Conservation (phyloP, 805 yeast genomes). For the Teunomyces panamensis region DNA sequence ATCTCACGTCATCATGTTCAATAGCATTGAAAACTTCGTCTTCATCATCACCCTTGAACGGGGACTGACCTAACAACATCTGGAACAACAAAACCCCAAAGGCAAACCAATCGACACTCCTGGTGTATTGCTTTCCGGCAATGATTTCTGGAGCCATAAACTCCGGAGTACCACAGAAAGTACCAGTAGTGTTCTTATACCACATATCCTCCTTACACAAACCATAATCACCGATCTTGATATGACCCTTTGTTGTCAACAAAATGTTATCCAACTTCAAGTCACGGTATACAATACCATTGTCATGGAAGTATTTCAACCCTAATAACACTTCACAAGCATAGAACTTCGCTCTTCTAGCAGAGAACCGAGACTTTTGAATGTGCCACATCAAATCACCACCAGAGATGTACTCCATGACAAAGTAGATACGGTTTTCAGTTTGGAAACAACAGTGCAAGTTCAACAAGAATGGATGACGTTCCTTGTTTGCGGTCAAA, state of each 20-base stretch:
- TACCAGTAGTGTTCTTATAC: constrained; percentile 79
- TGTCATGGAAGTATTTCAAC: constrained; percentile 88
- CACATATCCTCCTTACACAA: constrained; percentile 93
- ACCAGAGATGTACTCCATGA: constrained; percentile 96
- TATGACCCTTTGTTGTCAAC: constrained; percentile 86
- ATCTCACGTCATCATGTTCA: constrained; percentile 91
- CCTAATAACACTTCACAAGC: constrained; percentile 96
- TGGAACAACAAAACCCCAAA: constrained; percentile 95
- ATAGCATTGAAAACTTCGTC: constrained; percentile 97
- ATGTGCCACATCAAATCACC: constrained; percentile 99
- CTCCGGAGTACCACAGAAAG: constrained; percentile 99
- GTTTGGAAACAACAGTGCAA: constrained; percentile 96
- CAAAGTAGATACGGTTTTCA: constrained; percentile 94
- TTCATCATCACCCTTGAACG: constrained; percentile 95
- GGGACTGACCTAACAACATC: constrained; percentile 94
- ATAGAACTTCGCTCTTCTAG: constrained; percentile 91
- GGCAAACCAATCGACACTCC: constrained; percentile 99
- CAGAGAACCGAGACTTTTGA: constrained; percentile 85
- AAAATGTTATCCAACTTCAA: constrained; percentile 92
- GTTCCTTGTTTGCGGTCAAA: constrained; percentile 74
- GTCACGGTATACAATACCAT: constrained; percentile 95
- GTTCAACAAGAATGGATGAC: constrained; percentile 90
- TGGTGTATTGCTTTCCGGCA: constrained; percentile 86
- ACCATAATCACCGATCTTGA: constrained; percentile 96
- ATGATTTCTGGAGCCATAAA: constrained; percentile 98